These are phyloP conservation scores for Paragyromitra xinjiangensis DNA, from an alignment of 495 filamentous ascomycete species.

Conservation along the genomic window DNA sequence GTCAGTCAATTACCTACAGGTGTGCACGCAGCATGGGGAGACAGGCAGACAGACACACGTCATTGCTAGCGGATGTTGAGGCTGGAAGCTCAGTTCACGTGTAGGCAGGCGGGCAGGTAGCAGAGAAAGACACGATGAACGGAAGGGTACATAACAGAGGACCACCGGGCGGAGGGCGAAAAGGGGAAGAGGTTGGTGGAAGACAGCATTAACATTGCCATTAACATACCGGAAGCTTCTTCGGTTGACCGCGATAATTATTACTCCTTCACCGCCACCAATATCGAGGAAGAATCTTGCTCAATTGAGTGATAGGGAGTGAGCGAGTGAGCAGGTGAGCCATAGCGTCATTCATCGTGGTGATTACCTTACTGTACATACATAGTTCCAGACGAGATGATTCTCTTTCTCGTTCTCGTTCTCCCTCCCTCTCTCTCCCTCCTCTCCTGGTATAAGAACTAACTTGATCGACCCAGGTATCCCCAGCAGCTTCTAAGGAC, in stretches of 20 bases:
- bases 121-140: slow-evolving; percentile 31
- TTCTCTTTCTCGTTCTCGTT: background rate
- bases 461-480: background rate
- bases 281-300: slow-evolving; percentile 18
- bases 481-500: slow-evolving; percentile 6
- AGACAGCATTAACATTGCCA: slow-evolving; percentile 10
- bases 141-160: slow-evolving; percentile 47
- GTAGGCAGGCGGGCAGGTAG: slow-evolving; percentile 17
- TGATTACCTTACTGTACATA: slow-evolving; percentile 29
- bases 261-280: slow-evolving; percentile 16
- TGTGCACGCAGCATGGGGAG: slow-evolving; percentile 19
- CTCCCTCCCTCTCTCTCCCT: background rate
- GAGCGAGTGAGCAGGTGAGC: slow-evolving; percentile 29
- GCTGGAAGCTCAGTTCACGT: slow-evolving; percentile 37
- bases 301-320: slow-evolving; percentile 28
- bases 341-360: slow-evolving; percentile 51
- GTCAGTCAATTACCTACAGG: slow-evolving; percentile 9
- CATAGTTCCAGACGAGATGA: background rate
- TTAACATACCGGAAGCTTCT: slow-evolving; percentile 16
- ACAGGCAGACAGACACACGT: slow-evolving; percentile 20
- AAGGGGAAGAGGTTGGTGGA: slow-evolving; percentile 2
- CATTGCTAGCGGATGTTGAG: slow-evolving; percentile 32
- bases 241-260: slow-evolving; percentile 15
- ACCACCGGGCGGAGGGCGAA: slow-evolving; percentile 3
- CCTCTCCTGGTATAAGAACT: slow-evolving; percentile 7